Evolutionary conservation across 2,329 filamentous ascomycete genomes (phyloP).

Genomic region (Talaromyces amestolkiae): DNA sequence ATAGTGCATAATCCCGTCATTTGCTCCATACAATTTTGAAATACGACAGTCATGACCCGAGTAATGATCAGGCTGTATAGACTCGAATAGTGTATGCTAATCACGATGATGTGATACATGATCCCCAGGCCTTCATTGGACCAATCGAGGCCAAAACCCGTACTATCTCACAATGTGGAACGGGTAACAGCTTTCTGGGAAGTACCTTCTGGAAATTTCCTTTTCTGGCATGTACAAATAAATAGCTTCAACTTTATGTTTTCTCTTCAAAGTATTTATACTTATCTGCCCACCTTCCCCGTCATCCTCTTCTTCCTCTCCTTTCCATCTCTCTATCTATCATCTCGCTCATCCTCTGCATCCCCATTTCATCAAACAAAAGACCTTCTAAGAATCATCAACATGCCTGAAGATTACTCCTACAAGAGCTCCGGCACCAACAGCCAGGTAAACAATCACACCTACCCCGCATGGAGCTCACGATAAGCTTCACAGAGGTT

Average conservation of each 20-base stretch:
- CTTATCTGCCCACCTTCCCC: neutral
- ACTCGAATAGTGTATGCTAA: neutral
- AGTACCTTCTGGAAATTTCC: neutral
- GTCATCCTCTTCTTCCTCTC: neutral
- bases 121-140: neutral
- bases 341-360: neutral
- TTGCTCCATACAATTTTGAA: neutral
- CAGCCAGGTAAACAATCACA: conserved; percentile 50
- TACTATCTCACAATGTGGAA: neutral
- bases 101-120: neutral
- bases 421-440: conserved; percentile 57
- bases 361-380: conserved; percentile 1
- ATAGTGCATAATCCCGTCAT: neutral
- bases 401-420: conserved; percentile 31
- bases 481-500: neutral
- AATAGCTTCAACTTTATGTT: neutral
- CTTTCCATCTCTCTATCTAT: neutral
- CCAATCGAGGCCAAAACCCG: neutral
- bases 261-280: neutral
- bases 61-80: too few species aligned
- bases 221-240: conserved; percentile 1
- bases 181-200: neutral
- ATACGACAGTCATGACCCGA: too few species aligned
- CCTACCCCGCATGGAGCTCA: neutral
- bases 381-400: neutral